Conservation (phyloP, 306 rosid genomes). For the Quercus rubra region DNA sequence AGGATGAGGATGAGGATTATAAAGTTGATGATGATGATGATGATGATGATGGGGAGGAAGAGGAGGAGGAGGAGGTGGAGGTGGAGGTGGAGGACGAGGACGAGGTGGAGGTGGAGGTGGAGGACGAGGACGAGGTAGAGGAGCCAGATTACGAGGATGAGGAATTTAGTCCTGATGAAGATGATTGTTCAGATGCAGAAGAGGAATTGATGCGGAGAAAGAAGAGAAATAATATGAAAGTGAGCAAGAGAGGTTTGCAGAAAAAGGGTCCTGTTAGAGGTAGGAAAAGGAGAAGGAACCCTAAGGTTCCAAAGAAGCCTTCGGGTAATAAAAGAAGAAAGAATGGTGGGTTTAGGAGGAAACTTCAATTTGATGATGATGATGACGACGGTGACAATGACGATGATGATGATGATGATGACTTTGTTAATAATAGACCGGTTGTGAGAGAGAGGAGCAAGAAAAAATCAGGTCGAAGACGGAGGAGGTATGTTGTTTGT, state of each 20-base stretch:
- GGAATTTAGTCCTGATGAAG: slow-evolving; percentile 77
- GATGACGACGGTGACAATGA: slow-evolving; percentile 18
- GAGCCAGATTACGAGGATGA: slow-evolving; percentile 35
- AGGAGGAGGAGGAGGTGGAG: slow-evolving; percentile 11
- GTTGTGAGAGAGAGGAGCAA: slow-evolving; percentile 28
- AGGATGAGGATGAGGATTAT: slow-evolving; percentile 31
- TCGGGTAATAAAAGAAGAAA: slow-evolving; percentile 54
- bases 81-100: neutral
- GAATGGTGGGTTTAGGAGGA: slow-evolving; percentile 37
- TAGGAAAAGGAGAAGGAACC: slow-evolving; percentile 44
- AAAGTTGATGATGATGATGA: slow-evolving; percentile 27
- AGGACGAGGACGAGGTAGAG: slow-evolving; percentile 36
- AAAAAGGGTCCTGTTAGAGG: slow-evolving; percentile 41
- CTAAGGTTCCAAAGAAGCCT: slow-evolving; percentile 58
- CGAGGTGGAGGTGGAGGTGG: neutral
- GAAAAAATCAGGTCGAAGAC: slow-evolving; percentile 31
- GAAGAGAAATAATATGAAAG: slow-evolving; percentile 48
- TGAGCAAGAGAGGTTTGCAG: slow-evolving; percentile 35
- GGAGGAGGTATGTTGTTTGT: slow-evolving; percentile 31
- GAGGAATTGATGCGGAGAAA: slow-evolving; percentile 38
- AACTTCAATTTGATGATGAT: slow-evolving; percentile 28
- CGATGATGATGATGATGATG: slow-evolving; percentile 28
- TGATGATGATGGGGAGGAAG: slow-evolving; percentile 27
- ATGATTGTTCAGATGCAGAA: slow-evolving; percentile 66
- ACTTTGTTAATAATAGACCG: slow-evolving; percentile 37